Base-by-base conservation (phyloP, 768 basidiomycete genomes). In the Termitomyces sp. region DNA sequence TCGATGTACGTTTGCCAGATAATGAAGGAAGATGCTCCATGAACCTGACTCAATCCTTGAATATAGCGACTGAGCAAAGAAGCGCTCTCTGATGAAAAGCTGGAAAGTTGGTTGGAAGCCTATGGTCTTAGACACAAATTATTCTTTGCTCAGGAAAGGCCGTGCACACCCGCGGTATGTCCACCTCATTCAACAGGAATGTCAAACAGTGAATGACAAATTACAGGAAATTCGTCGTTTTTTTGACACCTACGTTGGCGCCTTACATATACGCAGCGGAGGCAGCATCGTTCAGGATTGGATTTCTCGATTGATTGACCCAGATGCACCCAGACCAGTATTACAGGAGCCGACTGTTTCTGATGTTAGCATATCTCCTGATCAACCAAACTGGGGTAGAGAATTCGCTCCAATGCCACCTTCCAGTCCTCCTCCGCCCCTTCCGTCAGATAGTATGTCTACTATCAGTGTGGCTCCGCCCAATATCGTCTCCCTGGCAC, bases 161-260 rank as follows among this genome's bases (percentile, higher is more conserved):
- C 82, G 34, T 70, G 71, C n/a, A 63, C 69, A 1, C 71, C 78
- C 3, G 61, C 71, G 39, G 66, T 66, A 60, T 10, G 26, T 16
- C 22, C 5, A 33, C 34, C n/a, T 26, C 41, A 46, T 46, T 18
- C 26, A 0, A 15, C 2, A 39, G 20, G 48, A 5, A 28, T 18
- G 13, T 12, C 20, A 33, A 22, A 41, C 24, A 29, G 28, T 6
- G 3, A 55, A 39, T 48, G 51, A 18, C 31, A 36, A 34, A 53
- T 34, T 33, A 18, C 60, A 88, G 86, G 85, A 85, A 69, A 78
- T 81, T 54, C 74, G 74, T 28, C 70, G 68, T 45, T 78, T 85
- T 50, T 87, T 87, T 60, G 64, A 80, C 63, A 80, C 81, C 20
- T 88, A 87, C 60, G 73, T 88, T 13, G 88, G 86, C 9, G 88